Evolutionary conservation across 1,284 basidiomycete species (phyloP), one percentile per base, ranked within the genome.

Genomic region (Kwoniella shivajii): DNA sequence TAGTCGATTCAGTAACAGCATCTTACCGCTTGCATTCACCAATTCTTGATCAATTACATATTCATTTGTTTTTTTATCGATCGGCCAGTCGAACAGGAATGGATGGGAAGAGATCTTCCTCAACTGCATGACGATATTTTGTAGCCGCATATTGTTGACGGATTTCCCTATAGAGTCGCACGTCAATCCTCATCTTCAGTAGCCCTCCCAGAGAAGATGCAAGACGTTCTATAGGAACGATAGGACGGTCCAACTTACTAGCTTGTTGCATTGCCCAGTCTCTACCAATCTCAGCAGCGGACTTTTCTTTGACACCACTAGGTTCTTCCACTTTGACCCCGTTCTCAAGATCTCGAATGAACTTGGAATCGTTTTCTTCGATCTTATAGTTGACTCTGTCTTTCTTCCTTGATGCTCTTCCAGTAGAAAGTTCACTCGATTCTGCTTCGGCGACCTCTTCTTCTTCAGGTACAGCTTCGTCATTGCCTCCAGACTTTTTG

Each of bases 41-140:
- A 97, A 81, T 62, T 91, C 85, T 22, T 90, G 85, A 61, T 89
- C 84, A 33, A 90, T 74, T 11, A 87, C 78, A 0, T 81, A 81
- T 54, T 85, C 78, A 16, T 81, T 82, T 0, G 88, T 88, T 1
- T 79, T 68, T 2, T 82, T 81, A 69, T 93, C 86, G 31, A 84
- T 74, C 0, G 91, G 90, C 88, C 93, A 94, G 67, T 93, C 87
- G 73, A 97, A 93, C 18, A 96, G 79, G 80, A 90, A 92, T 0
- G 94, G 94, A 74, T 99, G 94, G 22, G 89, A 92, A 77, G 92
- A 95, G 4, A 93, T 89, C 72, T 85, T 94, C 88, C 68, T 88
- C 14, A 96, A 82, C 72, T 97, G 94, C 93, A 97, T 97, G 60
- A 96, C 86, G 1, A 88, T 84, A 73, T 97, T 98, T 71, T 95